Evolutionary conservation across 257 asterid genomes (phyloP), one percentile per base, ranked within the genome.

Genomic region (Paraleonurus japonicus): DNA sequence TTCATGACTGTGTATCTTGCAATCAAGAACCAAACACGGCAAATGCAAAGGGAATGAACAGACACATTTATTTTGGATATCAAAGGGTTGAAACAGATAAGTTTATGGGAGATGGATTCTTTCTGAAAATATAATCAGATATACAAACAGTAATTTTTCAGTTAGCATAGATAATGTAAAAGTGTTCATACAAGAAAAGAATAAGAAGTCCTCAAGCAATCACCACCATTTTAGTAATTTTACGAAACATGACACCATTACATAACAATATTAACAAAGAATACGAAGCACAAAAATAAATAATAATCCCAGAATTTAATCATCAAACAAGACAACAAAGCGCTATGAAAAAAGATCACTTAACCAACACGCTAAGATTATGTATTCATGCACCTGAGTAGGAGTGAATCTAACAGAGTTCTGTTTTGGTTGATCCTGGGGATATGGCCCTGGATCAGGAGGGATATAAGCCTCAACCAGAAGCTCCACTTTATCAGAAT

Each of bases 381-480:
- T 65, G 39, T 7, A 61, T 75, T 50, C 75, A 80, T 64, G 80
- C 61, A 95, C 99, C 99, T 95, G 99, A 2, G 95, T 89, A n/a
- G 96, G 75, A 61, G 99, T 95, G 82, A 95, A 95, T 85, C 90
- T 84, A 61, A 95, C 99, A 53, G 92, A 86, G 72, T 95, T 95
- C 84, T 85, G 89, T 79, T 92, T 95, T 26, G 99, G 99, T 75
- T 95, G 96, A 82, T 95, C 98, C 75, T 89, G 98, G 64, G 98
- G 99, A 79, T 92, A 95, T 57, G 99, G 99, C 82, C 98, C 99
- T 72, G 98, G 98, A 78, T 95, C 95, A 57, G 96, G 90, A 81
- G 98, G 92, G 65, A 87, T 61, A 78, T 89, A 95, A 62, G 93
- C 82, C 86, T 92, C 97, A 63, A 95, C 98, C 30, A 80, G 61